Evolutionary conservation across 208 protist genomes (phyloP).

Genomic region (Trypanosoma caninum): DNA sequence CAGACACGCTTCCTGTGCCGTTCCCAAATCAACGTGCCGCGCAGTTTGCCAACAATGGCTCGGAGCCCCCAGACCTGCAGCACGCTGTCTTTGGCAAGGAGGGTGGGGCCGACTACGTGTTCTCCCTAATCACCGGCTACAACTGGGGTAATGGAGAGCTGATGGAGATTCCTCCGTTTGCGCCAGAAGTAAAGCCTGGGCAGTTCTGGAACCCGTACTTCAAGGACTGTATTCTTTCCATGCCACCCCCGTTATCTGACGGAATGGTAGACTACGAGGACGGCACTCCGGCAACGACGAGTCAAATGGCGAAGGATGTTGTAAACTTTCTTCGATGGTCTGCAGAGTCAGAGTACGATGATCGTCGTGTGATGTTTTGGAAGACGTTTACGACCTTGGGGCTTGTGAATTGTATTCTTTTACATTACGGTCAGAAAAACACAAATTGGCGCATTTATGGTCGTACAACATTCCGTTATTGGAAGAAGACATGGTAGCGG

Average conservation of each 20-base stretch:
- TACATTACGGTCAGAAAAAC: conserved; percentile 88
- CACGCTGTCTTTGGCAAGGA: conserved; percentile 96
- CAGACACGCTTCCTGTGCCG: conserved; percentile 95
- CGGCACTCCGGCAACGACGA: conserved; percentile 94
- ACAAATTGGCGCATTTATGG: conserved; percentile 88
- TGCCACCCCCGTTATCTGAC: conserved; percentile 96
- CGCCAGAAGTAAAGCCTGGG: conserved; percentile 79
- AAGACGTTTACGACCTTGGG: conserved; percentile 77
- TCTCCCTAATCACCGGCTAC: conserved; percentile 98
- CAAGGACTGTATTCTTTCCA: conserved; percentile 96
- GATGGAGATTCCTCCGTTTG: conserved; percentile 79
- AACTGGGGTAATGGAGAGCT: conserved; percentile 92
- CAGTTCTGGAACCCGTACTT: conserved; percentile 99
- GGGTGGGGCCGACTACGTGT: conserved; percentile 96
- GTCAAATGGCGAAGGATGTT: conserved; percentile 98
- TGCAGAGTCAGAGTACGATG: conserved; percentile 86
- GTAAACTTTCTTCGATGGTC: conserved; percentile 92
- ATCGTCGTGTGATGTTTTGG: conserved; percentile 84
- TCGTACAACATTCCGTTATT: conserved; percentile 88
- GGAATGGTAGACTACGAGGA: conserved; percentile 97
- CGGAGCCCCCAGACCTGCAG: conserved; percentile 97
- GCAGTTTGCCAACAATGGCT: conserved; percentile 96
- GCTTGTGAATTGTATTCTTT: conserved; percentile 78
- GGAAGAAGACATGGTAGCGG: conserved; percentile 85
- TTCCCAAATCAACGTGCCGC: conserved; percentile 98